Conservation (phyloP, 257 asterid species). For the Ballota nigra region DNA sequence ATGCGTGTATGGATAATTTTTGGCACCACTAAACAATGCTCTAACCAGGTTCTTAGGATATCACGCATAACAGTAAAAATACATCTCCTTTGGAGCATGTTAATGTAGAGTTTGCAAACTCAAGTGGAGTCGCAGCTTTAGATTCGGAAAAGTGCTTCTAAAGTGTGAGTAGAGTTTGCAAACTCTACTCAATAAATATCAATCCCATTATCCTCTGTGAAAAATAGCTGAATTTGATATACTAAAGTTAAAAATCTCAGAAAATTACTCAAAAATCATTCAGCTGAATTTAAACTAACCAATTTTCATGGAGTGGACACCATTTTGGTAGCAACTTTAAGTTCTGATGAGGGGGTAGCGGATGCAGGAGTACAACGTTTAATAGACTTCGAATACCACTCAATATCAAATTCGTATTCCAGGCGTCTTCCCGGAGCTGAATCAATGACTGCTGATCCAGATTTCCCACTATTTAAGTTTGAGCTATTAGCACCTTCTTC, state of each 20-base stretch:
- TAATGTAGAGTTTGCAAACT: no score
- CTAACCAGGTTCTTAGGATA: background rate
- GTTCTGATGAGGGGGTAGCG: conserved; percentile 32
- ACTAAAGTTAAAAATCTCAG: background rate
- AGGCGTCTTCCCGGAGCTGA: conserved; percentile 55
- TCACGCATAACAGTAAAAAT: background rate
- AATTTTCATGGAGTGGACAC: conserved; percentile 36
- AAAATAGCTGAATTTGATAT: background rate
- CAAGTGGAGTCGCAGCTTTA: no score
- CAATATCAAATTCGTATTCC: conserved; percentile 60
- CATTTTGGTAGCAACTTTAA: conserved; percentile 31
- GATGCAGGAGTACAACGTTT: conserved; percentile 38
- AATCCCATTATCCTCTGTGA: background rate
- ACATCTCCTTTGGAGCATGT: no score
- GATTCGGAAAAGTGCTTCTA: no score
- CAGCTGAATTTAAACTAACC: conserved; percentile 25
- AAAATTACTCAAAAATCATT: background rate
- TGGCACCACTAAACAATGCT: background rate
- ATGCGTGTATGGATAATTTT: background rate
- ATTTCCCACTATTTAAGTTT: conserved; percentile 27
- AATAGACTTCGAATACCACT: conserved; percentile 42
- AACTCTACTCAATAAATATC: background rate
- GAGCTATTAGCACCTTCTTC: conserved; percentile 18
- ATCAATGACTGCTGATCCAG: conserved; percentile 36
- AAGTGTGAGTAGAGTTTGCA: no score